These are phyloP conservation scores for Myxozyma kluyveri DNA, from an alignment of 805 yeast species.

Conservation along the genomic window DNA sequence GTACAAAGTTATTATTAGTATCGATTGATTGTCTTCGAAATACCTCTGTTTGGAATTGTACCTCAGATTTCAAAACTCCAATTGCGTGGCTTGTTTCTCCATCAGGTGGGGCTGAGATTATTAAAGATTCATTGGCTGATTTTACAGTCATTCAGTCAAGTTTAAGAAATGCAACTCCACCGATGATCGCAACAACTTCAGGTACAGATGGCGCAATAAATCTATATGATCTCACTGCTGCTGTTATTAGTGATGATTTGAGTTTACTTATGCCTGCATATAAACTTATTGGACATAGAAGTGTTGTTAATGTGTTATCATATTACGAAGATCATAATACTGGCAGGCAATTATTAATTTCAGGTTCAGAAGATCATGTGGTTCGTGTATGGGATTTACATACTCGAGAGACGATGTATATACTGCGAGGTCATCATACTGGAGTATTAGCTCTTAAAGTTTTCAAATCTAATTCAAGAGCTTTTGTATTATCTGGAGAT, in stretches of 20 bases:
- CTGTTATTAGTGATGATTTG: background rate
- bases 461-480: background rate
- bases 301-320: constrained; percentile 15
- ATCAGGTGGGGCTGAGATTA: background rate
- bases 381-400: constrained; percentile 20
- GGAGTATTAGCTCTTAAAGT: constrained; percentile 18
- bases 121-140: constrained; percentile 16
- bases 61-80: background rate
- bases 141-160: constrained; percentile 1
- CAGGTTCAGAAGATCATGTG: constrained; percentile 22
- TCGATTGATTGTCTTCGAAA: constrained; percentile 23
- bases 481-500: constrained; percentile 15
- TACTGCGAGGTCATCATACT: constrained; percentile 18
- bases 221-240: constrained; percentile 10
- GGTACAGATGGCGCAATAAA: constrained; percentile 14
- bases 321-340: background rate
- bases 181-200: constrained; percentile 9
- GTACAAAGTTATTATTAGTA: constrained; percentile 14
- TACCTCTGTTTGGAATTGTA: constrained; percentile 19
- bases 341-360: constrained; percentile 7
- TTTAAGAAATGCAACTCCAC: background rate
- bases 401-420: constrained; percentile 1
- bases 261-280: constrained; percentile 1
- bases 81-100: background rate
- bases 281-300: constrained; percentile 14